Conservation (phyloP, 2,329 filamentous ascomycete genomes). For the Setomelanomma holmii region DNA sequence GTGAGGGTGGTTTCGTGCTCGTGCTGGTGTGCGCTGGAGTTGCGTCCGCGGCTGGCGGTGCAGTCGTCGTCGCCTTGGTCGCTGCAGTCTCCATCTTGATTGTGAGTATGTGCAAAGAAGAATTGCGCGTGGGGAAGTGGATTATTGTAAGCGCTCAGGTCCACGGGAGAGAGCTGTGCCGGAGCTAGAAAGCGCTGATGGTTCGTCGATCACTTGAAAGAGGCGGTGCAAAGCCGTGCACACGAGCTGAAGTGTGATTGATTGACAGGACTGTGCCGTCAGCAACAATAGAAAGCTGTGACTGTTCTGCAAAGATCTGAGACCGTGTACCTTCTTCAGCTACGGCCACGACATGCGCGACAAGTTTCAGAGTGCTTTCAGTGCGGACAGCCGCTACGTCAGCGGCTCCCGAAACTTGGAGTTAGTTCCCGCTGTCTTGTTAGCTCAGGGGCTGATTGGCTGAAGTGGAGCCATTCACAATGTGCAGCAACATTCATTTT, state of each 20-base stretch:
- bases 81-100: conserved; percentile 26
- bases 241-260: conserved; percentile 10
- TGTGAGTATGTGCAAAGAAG: conserved; percentile 1
- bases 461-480: not conserved
- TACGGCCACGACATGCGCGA: conserved; percentile 7
- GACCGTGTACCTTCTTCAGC: not conserved
- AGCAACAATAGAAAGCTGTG: not conserved
- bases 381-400: conserved; percentile 36
- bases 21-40: conserved; percentile 13
- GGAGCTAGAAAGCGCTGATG: conserved; percentile 23
- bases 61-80: conserved; percentile 15
- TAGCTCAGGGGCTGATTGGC: conserved; percentile 6
- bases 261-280: not conserved
- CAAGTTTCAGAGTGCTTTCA: conserved; percentile 21
- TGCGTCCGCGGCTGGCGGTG: conserved; percentile 13
- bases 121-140: not conserved
- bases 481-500: not conserved
- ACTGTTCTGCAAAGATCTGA: not conserved
- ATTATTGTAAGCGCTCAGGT: conserved; percentile 6
- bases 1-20: conserved; percentile 27
- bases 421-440: conserved; percentile 16
- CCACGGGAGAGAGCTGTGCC: conserved; percentile 26
- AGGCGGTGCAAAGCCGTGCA: conserved; percentile 17
- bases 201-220: conserved; percentile 18
- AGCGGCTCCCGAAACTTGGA: conserved; percentile 26